Base-by-base conservation (phyloP, 495 filamentous ascomycete genomes). In the Ramalina intermedia region DNA sequence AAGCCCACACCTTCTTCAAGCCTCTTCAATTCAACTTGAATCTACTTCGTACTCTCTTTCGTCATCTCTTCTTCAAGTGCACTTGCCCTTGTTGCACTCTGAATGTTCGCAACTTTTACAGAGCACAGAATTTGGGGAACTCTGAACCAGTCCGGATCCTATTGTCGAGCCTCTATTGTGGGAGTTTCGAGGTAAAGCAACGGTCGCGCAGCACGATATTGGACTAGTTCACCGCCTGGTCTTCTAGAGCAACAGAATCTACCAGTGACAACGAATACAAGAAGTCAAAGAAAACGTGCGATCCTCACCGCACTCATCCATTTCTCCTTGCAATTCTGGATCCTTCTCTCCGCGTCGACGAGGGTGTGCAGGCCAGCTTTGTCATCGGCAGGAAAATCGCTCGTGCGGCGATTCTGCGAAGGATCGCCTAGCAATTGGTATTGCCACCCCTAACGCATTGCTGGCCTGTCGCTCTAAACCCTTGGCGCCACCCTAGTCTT, bases 391-490 rank as follows among this genome's bases (percentile, higher is more conserved):
- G 26, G 29, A n/a, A 11, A 47, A 47, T 41, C 44, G 27, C 41
- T 51, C 49, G 37, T 39, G 48, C 48, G 9, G 33, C 26, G 18
- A 47, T 39, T 48, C 48, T 27, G 16, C 26, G 18, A 47, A 27
- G 14, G 44, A 37, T 33, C 29, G 6, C 29, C 7, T 33, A 11
- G 29, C 4, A 11, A 36, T 37, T 37, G 24, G 12, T 55, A 48
- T 55, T 41, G 53, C 53, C 53, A 55, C 53, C 53, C 49, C n/a
- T 23, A 43, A 44, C 18, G n/a, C 21, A 20, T 21, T 45, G 38
- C 39, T 47, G 37, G 37, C 44, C 44, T 47, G 37, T 36, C 16
- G 17, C 17, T 17, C 42, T 39, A 24, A 39, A 27, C 7, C 9
- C 42, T 45, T 16, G 42, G 18, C 18, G 17, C 2, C 1, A 2